Percentiles rank a stretch among this genome's conserved stretches.
Conservation (phyloP, 2,329 filamentous ascomycete genomes). For the Ampelomyces quisqualis region DNA sequence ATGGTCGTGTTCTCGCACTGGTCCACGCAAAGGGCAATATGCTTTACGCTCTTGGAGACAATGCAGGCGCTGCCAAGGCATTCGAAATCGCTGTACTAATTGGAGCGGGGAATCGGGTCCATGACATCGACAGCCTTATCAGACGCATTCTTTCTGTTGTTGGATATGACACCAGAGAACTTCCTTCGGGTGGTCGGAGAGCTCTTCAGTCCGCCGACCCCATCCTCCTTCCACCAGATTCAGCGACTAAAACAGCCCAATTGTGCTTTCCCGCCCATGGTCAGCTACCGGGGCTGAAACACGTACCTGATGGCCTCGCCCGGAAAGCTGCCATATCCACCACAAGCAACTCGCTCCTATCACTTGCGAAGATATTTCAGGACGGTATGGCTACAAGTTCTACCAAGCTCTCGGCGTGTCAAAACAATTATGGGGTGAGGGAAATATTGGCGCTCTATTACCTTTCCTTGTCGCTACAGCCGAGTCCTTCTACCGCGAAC, state of each 20-base stretch:
- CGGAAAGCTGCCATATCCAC: constrained; percentile 83
- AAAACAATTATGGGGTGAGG: constrained; percentile 72
- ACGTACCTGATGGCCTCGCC: constrained; percentile 67
- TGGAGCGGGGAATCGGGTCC: constrained; percentile 69
- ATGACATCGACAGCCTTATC: constrained; percentile 76
- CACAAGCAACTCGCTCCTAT: constrained; percentile 92
- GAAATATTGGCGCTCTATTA: constrained; percentile 97
- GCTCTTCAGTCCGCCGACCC: constrained; percentile 55
- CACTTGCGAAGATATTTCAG: constrained; percentile 95
- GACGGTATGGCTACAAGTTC: constrained; percentile 83
- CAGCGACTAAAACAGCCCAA: constrained; percentile 77
- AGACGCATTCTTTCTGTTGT: constrained; percentile 73
- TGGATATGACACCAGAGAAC: constrained; percentile 40
- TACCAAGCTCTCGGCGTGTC: constrained; percentile 54
- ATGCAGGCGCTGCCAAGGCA: constrained; percentile 75
- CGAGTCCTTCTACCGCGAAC: constrained; percentile 95
- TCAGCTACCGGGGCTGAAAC: constrained; percentile 75
- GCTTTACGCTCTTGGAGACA: constrained; percentile 86
- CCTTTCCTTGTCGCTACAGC: constrained; percentile 87
- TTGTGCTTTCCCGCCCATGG: constrained; percentile 77
- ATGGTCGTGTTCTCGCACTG: constrained; percentile 88
- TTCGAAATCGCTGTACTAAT: constrained; percentile 96
- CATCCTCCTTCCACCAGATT: constrained; percentile 78
- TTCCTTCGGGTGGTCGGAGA: constrained; percentile 35
- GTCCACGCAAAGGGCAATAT: constrained; percentile 99